These are phyloP conservation scores for Aureobasidium sp. DNA, from an alignment of 2,329 filamentous ascomycete genomes.

Conservation along the genomic window DNA sequence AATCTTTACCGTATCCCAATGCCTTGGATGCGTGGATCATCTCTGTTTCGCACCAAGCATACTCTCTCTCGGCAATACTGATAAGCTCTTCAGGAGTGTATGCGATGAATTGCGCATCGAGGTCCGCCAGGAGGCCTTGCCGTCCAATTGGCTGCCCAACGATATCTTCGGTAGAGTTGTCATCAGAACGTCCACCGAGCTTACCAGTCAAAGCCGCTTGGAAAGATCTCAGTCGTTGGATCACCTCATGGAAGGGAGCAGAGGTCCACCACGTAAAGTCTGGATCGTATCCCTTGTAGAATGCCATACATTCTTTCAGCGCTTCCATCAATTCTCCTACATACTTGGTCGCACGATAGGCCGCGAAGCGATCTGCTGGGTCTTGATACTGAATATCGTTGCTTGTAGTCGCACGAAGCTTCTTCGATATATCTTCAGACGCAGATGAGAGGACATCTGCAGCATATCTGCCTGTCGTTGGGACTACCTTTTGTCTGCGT, in stretches of 20 bases:
- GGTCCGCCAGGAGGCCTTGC: constrained; percentile 44
- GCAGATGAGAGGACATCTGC: constrained; percentile 36
- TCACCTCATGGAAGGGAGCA: constrained; percentile 38
- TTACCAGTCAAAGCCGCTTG: constrained; percentile 36
- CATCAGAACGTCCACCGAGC: constrained; percentile 39
- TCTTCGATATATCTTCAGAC: constrained; percentile 24
- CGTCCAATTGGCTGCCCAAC: constrained; percentile 52
- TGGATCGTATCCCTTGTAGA: constrained; percentile 52
- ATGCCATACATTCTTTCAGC: constrained; percentile 43
- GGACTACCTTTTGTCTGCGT: constrained; percentile 39
- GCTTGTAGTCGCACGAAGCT: constrained; percentile 27
- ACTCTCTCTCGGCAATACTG: constrained; percentile 45
- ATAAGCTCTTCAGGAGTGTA: constrained; percentile 53
- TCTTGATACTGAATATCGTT: constrained; percentile 19
- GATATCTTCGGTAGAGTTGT: constrained; percentile 43
- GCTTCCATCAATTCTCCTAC: constrained; percentile 36
- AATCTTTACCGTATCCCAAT: constrained; percentile 43
- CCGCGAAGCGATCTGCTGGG: constrained; percentile 35
- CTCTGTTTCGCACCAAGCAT: constrained; percentile 49
- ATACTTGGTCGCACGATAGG: constrained; percentile 42
- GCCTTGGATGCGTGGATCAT: constrained; percentile 46
- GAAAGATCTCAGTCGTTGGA: constrained; percentile 27
- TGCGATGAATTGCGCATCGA: constrained; percentile 52
- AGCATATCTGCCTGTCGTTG: constrained; percentile 37
- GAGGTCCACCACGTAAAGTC: constrained; percentile 52